Evolutionary conservation across 345 rosid genomes (phyloP).

Genomic region (Cochlearia excelsa): DNA sequence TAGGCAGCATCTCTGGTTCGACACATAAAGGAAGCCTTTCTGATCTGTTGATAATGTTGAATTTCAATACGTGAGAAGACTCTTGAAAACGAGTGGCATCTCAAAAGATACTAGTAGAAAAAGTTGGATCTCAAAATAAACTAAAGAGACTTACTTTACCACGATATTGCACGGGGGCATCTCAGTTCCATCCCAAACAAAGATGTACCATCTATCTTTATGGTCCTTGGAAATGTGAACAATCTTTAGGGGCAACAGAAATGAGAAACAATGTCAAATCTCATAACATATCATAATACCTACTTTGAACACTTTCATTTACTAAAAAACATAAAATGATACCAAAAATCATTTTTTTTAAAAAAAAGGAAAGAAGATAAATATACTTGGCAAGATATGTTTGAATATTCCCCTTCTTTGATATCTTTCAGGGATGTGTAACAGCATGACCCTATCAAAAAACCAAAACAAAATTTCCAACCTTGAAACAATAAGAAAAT

Average conservation of each 20-base stretch:
- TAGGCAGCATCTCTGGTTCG: slow-evolving; percentile 29
- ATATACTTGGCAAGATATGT: slow-evolving; percentile 23
- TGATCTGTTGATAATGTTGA: slow-evolving; percentile 27
- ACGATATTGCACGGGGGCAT: slow-evolving; percentile 25
- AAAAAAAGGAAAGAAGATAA: neutral
- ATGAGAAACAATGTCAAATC: slow-evolving; percentile 19
- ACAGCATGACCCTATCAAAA: slow-evolving; percentile 26
- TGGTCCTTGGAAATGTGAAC: slow-evolving; percentile 26
- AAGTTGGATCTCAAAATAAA: neutral
- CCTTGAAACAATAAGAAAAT: neutral
- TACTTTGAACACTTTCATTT: neutral
- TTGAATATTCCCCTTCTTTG: slow-evolving; percentile 27
- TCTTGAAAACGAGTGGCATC: no score
- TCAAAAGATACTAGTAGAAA: no score
- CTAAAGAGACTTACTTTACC: slow-evolving; percentile 20
- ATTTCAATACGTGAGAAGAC: slow-evolving; percentile 7
- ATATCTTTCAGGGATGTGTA: slow-evolving; percentile 29
- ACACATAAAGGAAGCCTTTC: slow-evolving; percentile 32
- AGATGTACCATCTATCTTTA: slow-evolving; percentile 22
- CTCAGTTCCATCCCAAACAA: slow-evolving; percentile 36
- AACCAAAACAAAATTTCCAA: slow-evolving; percentile 7
- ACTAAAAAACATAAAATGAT: neutral
- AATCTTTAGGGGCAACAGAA: slow-evolving; percentile 17
- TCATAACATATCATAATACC: neutral
- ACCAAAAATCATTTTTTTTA: neutral